Evolutionary conservation across 208 protist genomes (phyloP).

Genomic region (Leptomonas seymouri): DNA sequence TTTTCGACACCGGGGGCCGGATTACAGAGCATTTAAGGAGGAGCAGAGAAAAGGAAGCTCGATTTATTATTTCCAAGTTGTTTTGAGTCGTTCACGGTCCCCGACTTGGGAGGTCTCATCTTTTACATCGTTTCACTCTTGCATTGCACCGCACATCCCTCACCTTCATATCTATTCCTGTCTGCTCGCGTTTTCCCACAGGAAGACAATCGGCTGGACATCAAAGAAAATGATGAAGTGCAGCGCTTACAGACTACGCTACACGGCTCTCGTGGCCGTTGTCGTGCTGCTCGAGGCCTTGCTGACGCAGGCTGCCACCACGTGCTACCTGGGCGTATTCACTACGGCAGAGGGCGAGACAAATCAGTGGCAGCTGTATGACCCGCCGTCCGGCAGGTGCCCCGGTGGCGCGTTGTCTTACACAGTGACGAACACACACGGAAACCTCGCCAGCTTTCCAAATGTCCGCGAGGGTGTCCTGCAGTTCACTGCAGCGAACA

Average conservation of each 20-base stretch:
- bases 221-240: not conserved
- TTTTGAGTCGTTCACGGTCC: too few relatives aligned
- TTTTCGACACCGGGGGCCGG: too few relatives aligned
- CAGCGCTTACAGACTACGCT: not conserved
- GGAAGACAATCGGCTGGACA: too few relatives aligned
- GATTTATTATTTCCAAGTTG: too few relatives aligned
- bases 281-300: constrained; percentile 15
- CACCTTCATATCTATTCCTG: too few relatives aligned
- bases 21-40: too few relatives aligned
- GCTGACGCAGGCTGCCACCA: constrained; percentile 2
- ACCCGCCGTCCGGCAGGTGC: constrained; percentile 9
- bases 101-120: too few relatives aligned
- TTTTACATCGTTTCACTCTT: too few relatives aligned
- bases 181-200: too few relatives aligned
- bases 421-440: constrained; percentile 27
- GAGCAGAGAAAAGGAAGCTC: too few relatives aligned
- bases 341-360: constrained; percentile 34
- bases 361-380: constrained; percentile 2
- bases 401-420: constrained; percentile 37
- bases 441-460: constrained; percentile 39
- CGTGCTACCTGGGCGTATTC: constrained; percentile 46
- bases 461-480: constrained; percentile 25
- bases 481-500: constrained; percentile 40
- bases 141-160: too few relatives aligned
- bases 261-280: constrained; percentile 15